Base-by-base conservation (phyloP, 768 basidiomycete species). In the Crassisporium funariophilum region DNA sequence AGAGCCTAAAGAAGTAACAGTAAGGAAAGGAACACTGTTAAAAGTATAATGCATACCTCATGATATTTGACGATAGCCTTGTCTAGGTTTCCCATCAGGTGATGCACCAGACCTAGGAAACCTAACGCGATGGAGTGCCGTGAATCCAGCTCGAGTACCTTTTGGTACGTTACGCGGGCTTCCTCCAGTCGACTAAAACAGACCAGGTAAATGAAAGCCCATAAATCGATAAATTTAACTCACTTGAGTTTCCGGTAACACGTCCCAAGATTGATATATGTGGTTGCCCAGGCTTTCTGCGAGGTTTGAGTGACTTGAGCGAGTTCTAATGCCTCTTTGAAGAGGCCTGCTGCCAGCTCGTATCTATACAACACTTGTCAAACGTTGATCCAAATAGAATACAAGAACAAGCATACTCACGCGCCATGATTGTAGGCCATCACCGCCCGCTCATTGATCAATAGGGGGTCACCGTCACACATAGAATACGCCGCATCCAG, bases 211-310 rank as follows among this genome's bases (percentile, higher is more conserved):
- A 33, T 20, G 23, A 6, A 24, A 36, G 15, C 6, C 21, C 22
- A 13, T 5, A 11, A 24, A 29, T 40, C 5, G 44, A 15, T 21
- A 13, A 33, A 38, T 22, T 25, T 16, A 8, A 65, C 83, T 47
- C 52, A 91, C 92, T 79, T 81, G 9, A 89, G 72, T 64, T 90
- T 91, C 15, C 95, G 82, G 55, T 81, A 83, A 43, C 88, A 87
- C 19, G 95, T 97, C 9, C 92, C 97, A 13, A 98, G 79, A 62
- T 98, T 99, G 50, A 95, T 72, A 64, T 91, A 92, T 0, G 95
- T 97, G 9, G 85, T 84, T 0, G 86, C 78, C 95, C 95, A 98
- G 0, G 88, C 82, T 27, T 79, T 79, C 50, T 89, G 84, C 1
- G 91, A 89, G 39, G 83, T 84, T 62, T 97, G 92, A 6, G 92